Percentiles rank a stretch among this genome's conserved stretches.
These are phyloP conservation scores for Coprinopsis sp. DNA, from an alignment of 768 basidiomycete species.

Conservation along the genomic window DNA sequence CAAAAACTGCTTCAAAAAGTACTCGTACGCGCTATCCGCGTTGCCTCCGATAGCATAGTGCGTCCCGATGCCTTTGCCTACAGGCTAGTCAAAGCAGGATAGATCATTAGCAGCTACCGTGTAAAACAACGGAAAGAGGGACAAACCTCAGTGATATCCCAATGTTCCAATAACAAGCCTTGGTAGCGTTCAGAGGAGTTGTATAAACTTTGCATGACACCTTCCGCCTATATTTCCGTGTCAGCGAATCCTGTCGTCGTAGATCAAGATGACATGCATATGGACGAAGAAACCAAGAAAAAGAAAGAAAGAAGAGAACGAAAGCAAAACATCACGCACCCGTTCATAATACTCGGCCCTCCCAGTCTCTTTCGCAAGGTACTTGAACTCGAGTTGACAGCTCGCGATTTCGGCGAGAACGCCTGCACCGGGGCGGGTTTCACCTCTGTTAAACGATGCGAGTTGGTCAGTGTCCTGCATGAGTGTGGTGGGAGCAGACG, in stretches of 20 bases:
- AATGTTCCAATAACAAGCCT: too few species aligned
- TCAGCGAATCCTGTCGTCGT: too few species aligned
- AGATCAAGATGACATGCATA: too few species aligned
- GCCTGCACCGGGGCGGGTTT: slow-evolving; percentile 3
- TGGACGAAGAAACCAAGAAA: too few species aligned
- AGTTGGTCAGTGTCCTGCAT: background rate
- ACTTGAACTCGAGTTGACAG: slow-evolving; percentile 75
- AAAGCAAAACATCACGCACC: slow-evolving; percentile 22
- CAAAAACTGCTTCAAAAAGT: slow-evolving; percentile 65
- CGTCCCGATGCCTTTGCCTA: background rate
- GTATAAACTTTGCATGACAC: too few species aligned
- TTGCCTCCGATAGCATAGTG: slow-evolving; percentile 49
- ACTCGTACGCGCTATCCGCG: slow-evolving; percentile 67
- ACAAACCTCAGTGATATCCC: too few species aligned
- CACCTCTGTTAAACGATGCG: background rate
- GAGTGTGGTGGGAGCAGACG: background rate
- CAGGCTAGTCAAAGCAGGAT: too few species aligned
- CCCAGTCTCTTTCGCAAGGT: slow-evolving; percentile 63
- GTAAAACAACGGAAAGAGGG: too few species aligned
- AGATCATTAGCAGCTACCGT: slow-evolving; percentile 22
- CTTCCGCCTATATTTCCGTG: too few species aligned
- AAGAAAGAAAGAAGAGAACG: too few species aligned
- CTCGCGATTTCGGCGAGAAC: slow-evolving; percentile 40
- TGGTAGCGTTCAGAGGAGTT: too few species aligned
- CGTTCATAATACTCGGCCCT: slow-evolving; percentile 45